These are phyloP conservation scores for Phytophthora nicotianae DNA, from an alignment of 352 stramenopile species.

Conservation along the genomic window DNA sequence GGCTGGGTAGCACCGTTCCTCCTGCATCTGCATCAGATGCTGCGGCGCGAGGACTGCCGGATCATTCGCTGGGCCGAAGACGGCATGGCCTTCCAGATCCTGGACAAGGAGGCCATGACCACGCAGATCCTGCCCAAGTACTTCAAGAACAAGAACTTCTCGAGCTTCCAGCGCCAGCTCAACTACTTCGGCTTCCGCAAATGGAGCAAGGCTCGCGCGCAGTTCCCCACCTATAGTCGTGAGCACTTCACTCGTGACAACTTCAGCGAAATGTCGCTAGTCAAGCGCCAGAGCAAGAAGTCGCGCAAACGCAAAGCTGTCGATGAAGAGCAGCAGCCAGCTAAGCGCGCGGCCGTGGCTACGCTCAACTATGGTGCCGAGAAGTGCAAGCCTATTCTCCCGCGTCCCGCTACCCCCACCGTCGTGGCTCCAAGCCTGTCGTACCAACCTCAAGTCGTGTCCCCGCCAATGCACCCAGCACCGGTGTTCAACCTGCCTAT, in stretches of 20 bases:
- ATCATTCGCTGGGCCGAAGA: slow-evolving; percentile 87
- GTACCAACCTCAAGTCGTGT: slow-evolving; percentile 19
- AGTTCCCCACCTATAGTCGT: slow-evolving; percentile 79
- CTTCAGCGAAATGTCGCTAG: slow-evolving; percentile 82
- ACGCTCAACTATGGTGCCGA: slow-evolving; percentile 37
- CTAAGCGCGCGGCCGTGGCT: slow-evolving; percentile 40
- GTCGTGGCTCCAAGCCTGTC: slow-evolving; percentile 10
- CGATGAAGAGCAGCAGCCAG: slow-evolving; percentile 41
- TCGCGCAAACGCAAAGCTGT: slow-evolving; percentile 67
- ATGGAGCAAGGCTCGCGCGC: slow-evolving; percentile 81
- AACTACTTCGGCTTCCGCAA: slow-evolving; percentile 97
- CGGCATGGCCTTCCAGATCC: slow-evolving; percentile 81
- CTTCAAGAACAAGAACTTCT: slow-evolving; percentile 97
- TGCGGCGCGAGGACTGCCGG: slow-evolving; percentile 72
- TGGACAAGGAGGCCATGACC: slow-evolving; percentile 87
- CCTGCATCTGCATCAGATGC: slow-evolving; percentile 86
- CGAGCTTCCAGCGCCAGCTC: slow-evolving; percentile 95
- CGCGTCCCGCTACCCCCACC: slow-evolving; percentile 28
- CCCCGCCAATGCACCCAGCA: slow-evolving; percentile 30
- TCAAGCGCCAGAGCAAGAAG: slow-evolving; percentile 90
- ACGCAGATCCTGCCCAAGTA: slow-evolving; percentile 92
- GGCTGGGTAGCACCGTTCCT: slow-evolving; percentile 88
- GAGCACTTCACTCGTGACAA: slow-evolving; percentile 88
- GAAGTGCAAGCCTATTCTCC: slow-evolving; percentile 76
- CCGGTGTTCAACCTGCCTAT: slow-evolving; percentile 36